Evolutionary conservation across 2,329 filamentous ascomycete genomes (phyloP), one percentile per base, ranked within the genome.

Genomic region (Clonostachys solani): DNA sequence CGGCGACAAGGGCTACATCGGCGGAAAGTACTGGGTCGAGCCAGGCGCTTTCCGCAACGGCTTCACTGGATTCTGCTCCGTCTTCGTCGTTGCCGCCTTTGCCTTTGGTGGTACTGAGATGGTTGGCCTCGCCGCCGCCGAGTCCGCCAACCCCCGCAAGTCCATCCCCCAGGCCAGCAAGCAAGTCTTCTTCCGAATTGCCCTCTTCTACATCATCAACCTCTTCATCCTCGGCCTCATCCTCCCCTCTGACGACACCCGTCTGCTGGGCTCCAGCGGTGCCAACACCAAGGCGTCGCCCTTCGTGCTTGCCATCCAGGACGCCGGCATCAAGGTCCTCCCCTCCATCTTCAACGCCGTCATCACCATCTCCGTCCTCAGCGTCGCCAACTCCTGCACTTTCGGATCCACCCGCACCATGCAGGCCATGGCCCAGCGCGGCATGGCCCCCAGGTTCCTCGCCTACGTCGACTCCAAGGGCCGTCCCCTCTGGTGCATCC

Each of bases 131-230:
- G 84, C 86, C 4, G 86, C 86, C 1, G 86, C 85, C 7, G 87
- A 91, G 64, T 81, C 86, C 0, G 66, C 70, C 10, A 88, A 89
- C 58, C 87, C 87, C 0, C 76, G 81, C 48, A 84, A 87, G 59
- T 80, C 85, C 0, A 76, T 96, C 2, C 91, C 91, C 0, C 84
- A 82, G 2, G 91, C 91, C 6, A 84, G 92, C 57, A 95, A 94
- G 70, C 90, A 95, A 61, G 88, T 80, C 33, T 80, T 80, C 49
- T 80, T 76, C 75, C 74, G 77, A 54, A 79, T 80, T 50, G 77
- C 72, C 0, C 59, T 79, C 51, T 80, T 80, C 53, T 80, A 80
- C 51, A 63, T 80, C 42, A 63, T 80, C 4, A 74, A 74, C 35
- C 67, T 80, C 13, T 67, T 75, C 45, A 72, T 79, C 12, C 69